Evolutionary conservation across 2,329 filamentous ascomycete genomes (phyloP), one percentile per base, ranked within the genome.

Genomic region (Alternaria consortialis): DNA sequence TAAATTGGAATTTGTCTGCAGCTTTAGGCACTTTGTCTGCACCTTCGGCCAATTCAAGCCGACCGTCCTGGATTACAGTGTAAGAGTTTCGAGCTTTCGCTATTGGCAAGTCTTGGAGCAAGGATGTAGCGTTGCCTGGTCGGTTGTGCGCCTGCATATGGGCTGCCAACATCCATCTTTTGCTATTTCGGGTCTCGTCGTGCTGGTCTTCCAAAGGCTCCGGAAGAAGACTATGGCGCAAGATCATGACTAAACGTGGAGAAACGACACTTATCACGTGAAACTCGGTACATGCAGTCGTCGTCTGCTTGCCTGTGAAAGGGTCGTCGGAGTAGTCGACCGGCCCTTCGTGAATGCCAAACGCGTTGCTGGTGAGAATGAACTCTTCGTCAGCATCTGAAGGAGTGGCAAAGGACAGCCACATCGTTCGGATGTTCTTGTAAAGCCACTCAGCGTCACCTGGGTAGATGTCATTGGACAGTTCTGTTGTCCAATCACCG

Each of bases 381-480:
- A 51, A 36, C 29, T 51, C 54, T 17, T 56, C 36, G 3, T 20
- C n/a, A 6, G 37, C 7, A 15, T 29, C 12, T 8, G 36, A 51
- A 2, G 46, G 31, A 5, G 17, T 40, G 11, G 11, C 37, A 12
- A 40, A 40, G 12, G 37, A 40, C 34, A 79, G 66, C 54, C 72
- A 78, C 43, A 66, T 68, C 3, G 9, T 20, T 42, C 75, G 63
- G 5, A 66, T 60, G 65, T 79, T 67, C 7, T 34, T 40, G 31
- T 73, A 65, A 37, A 74, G 73, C 74, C 71, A 74, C 31, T 46
- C 47, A 2, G 74, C 77, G 64, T 80, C 76, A 3, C 62, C 61
- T 15, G 66, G 65, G 58, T 71, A 80, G 9, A 71, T 70, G 3
- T 57, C 51, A n/a, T 36, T 15, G 5, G 9, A 23, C 9, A 79